A percentile compares a stretch with the other conserved stretches of the same genome.
Evolutionary conservation across 2,329 filamentous ascomycete species (phyloP).

Genomic region (Colletotrichum sp.): DNA sequence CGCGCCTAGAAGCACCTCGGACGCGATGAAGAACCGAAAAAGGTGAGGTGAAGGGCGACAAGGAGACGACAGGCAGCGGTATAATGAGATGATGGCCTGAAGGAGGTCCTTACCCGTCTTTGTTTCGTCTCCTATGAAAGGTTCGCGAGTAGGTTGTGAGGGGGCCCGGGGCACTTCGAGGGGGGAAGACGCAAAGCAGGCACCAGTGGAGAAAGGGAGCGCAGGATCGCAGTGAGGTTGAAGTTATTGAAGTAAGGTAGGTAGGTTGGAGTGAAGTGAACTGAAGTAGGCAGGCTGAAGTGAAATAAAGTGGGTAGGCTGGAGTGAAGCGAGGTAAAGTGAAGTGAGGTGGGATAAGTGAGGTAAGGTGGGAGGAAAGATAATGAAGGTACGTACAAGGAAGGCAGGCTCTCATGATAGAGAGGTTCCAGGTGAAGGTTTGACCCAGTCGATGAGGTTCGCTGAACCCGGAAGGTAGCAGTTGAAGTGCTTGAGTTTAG

Average conservation of each 20-base stretch:
- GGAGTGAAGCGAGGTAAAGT: neutral
- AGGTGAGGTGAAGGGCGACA: neutral
- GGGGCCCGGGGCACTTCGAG: neutral
- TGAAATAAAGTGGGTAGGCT: neutral
- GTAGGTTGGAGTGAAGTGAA: neutral
- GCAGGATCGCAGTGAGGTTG: rapidly evolving
- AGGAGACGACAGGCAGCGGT: neutral
- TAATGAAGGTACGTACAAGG: neutral
- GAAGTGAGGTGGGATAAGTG: neutral
- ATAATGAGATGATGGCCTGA: neutral
- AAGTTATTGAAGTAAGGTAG: neutral
- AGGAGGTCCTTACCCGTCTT: neutral
- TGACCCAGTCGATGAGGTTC: neutral
- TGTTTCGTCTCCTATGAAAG: neutral
- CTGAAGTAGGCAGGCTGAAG: neutral
- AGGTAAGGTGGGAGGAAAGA: neutral
- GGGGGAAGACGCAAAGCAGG: neutral
- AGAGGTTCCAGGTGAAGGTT: neutral
- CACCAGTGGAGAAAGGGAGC: neutral
- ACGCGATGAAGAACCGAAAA: neutral
- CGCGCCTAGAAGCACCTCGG: neutral
- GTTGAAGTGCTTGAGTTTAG: neutral
- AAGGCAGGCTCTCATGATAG: neutral
- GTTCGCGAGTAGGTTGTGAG: neutral
- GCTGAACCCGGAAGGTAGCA: neutral